These are phyloP conservation scores for Komagataella pseudopastoris DNA, from an alignment of 805 yeast genomes.

Conservation along the genomic window DNA sequence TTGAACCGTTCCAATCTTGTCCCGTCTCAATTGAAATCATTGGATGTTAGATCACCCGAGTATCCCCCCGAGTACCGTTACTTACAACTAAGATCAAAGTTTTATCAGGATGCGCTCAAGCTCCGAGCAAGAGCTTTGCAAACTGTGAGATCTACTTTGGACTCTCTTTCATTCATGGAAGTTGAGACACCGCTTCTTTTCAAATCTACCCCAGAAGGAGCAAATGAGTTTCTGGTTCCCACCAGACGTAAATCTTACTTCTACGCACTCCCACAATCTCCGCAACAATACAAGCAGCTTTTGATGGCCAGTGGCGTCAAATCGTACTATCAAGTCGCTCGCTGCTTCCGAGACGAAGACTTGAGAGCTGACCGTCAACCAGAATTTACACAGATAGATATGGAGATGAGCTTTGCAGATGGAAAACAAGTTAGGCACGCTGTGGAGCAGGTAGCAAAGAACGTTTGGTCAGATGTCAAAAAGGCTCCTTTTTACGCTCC, in stretches of 20 bases:
- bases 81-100: conserved; percentile 57
- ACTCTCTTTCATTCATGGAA: conserved; percentile 46
- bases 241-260: conserved; percentile 48
- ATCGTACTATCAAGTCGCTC: conserved; percentile 80
- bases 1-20: conserved; percentile 42
- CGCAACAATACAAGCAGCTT: conserved; percentile 93
- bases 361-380: conserved; percentile 92
- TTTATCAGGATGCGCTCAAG: conserved; percentile 40
- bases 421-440: conserved; percentile 53
- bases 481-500: conserved; percentile 23
- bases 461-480: conserved; percentile 41
- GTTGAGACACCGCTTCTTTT: conserved; percentile 88
- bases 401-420: conserved; percentile 81
- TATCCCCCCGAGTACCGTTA: conserved; percentile 76
- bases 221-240: conserved; percentile 90
- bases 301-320: conserved; percentile 89
- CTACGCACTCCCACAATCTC: conserved; percentile 94
- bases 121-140: conserved; percentile 43
- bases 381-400: conserved; percentile 93
- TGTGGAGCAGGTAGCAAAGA: conserved; percentile 41
- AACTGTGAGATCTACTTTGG: conserved; percentile 22
- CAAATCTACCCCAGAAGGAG: conserved; percentile 97
- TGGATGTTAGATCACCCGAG: conserved; percentile 37
- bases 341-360: conserved; percentile 94
- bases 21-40: conserved; percentile 55